phyloP scores from a whole-genome alignment of 106 monocot species.

The Xerophyta viscosa region DNA sequence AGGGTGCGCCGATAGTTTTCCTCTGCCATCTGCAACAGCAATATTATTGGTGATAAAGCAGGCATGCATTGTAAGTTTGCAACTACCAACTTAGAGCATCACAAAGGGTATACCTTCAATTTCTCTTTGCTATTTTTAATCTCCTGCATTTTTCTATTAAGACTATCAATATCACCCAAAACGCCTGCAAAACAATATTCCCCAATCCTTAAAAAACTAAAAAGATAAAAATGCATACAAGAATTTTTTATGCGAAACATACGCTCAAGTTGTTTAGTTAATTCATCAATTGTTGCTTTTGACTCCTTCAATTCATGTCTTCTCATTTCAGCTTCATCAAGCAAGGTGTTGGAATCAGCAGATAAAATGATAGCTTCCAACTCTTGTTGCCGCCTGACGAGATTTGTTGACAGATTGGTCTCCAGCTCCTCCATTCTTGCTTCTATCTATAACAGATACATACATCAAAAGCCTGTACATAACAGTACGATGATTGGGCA shows the following conservation, averaged over 20 bases:
- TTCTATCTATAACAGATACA: constrained; percentile 54
- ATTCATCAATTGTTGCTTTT: constrained; percentile 47
- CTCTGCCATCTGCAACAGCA: constrained; percentile 50
- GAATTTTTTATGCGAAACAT: neutral
- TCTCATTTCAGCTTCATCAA: constrained; percentile 53
- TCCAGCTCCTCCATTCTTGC: constrained; percentile 98
- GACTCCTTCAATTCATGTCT: constrained; percentile 55
- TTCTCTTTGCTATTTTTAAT: constrained; percentile 52
- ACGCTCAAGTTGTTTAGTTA: constrained; percentile 75
- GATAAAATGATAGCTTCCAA: constrained; percentile 64
- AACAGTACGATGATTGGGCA: too few species aligned
- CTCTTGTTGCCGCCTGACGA: constrained; percentile 82
- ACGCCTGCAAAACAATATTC: constrained; percentile 15
- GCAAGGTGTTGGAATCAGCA: constrained; percentile 52
- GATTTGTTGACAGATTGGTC: constrained; percentile 88
- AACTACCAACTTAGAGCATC: too few species aligned
- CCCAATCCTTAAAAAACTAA: neutral
- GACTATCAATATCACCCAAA: constrained; percentile 38
- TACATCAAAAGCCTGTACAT: too few species aligned
- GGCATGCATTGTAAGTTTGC: too few species aligned
- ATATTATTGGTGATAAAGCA: constrained; percentile 1
- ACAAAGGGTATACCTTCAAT: constrained; percentile 33
- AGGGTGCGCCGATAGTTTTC: constrained; percentile 59
- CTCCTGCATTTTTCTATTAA: constrained; percentile 36
- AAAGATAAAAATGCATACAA: neutral